Conservation (phyloP, 352 stramenopile species). For the Nothophytophthora sp. region DNA sequence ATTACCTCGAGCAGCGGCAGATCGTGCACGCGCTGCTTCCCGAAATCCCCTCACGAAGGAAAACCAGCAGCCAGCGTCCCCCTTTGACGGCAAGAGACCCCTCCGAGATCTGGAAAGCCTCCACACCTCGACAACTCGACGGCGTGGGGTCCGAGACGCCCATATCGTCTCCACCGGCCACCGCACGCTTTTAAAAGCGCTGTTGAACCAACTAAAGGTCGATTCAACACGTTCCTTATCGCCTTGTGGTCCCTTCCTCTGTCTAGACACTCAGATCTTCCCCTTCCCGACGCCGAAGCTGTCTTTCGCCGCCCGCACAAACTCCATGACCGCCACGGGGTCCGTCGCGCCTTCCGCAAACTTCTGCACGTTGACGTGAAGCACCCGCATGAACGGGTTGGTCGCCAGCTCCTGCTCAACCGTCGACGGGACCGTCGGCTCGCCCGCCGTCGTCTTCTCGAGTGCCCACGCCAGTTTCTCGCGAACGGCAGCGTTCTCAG, state of each 20-base stretch:
- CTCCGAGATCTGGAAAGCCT: conserved; percentile 35
- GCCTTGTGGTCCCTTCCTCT: too few relatives aligned
- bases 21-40: conserved; percentile 22
- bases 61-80: neutral
- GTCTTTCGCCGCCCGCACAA: conserved; percentile 63
- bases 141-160: neutral
- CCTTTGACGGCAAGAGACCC: conserved; percentile 5
- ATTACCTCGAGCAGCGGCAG: conserved; percentile 9
- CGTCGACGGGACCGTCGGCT: conserved; percentile 91
- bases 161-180: conserved; percentile 11
- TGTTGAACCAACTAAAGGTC: too few relatives aligned
- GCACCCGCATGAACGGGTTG: conserved; percentile 85
- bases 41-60: conserved; percentile 2
- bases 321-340: conserved; percentile 54
- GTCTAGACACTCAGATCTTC: conserved; percentile 26
- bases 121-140: conserved; percentile 1
- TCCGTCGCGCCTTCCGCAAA: conserved; percentile 48
- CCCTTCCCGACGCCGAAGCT: conserved; percentile 56
- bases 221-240: too few relatives aligned
- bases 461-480: conserved; percentile 67
- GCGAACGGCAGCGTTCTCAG: conserved; percentile 70
- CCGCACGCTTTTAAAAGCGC: conserved; percentile 36
- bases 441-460: conserved; percentile 28
- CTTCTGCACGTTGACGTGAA: conserved; percentile 43
- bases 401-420: conserved; percentile 68